phyloP scores from a whole-genome alignment of 1,284 basidiomycete genomes.

The Sporisorium scitamineum region DNA sequence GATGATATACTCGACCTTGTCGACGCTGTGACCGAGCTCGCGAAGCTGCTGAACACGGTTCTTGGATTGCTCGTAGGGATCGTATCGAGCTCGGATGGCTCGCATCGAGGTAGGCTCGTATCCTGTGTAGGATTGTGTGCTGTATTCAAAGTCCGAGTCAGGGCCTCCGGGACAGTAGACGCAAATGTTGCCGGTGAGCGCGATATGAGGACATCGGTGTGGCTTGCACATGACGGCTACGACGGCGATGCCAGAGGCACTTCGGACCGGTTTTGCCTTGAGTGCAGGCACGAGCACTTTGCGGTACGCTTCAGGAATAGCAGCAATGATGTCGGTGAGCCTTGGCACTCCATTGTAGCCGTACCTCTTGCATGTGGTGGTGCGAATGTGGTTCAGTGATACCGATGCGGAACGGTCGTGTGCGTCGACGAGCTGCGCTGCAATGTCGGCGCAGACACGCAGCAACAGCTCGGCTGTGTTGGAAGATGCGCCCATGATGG shows the following conservation, averaged over 20 bases:
- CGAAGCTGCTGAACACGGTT: conserved; percentile 95
- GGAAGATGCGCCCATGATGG: conserved; percentile 49
- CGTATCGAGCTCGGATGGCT: conserved; percentile 96
- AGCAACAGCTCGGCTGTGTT: conserved; percentile 87
- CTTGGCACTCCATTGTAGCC: conserved; percentile 87
- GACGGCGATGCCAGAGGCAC: conserved; percentile 97
- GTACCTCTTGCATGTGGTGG: conserved; percentile 89
- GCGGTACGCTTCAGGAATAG: conserved; percentile 97
- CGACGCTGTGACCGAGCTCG: conserved; percentile 92
- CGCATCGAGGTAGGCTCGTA: conserved; percentile 99
- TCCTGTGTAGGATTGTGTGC: conserved; percentile 94
- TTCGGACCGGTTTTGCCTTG: conserved; percentile 92
- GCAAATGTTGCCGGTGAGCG: conserved; percentile 99
- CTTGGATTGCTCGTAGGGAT: conserved; percentile 97
- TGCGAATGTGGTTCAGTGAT: conserved; percentile 87
- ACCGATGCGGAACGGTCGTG: conserved; percentile 77
- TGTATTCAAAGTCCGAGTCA: conserved; percentile 99
- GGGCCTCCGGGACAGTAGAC: conserved; percentile 99
- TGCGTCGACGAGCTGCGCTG: conserved; percentile 89
- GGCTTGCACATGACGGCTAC: conserved; percentile 99
- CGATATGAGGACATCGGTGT: conserved; percentile 98
- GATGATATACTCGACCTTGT: conserved; percentile 98
- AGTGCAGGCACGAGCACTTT: conserved; percentile 89
- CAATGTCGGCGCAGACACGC: conserved; percentile 92
- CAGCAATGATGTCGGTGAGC: conserved; percentile 97